Evolutionary conservation across 805 yeast genomes (phyloP), one percentile per base, ranked within the genome.

Genomic region (Clavispora phyllophila): DNA sequence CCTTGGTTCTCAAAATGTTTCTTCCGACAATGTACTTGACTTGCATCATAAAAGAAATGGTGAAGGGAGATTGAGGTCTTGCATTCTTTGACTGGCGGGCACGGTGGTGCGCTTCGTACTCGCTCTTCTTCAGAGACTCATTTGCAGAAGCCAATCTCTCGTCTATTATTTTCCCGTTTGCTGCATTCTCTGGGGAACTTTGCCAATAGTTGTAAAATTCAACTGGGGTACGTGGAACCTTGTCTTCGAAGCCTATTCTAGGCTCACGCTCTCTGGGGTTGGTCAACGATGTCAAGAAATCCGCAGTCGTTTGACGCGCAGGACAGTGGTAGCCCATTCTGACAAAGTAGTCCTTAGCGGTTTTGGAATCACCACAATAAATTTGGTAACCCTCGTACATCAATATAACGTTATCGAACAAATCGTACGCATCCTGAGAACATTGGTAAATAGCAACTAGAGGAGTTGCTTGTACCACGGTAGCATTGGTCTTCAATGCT

Each of bases 361-460:
- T 41, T 25, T 57, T 57, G 19, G 72, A 65, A 17, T 63, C 55
- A 45, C 84, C 84, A 43, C 66, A 79, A 60, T 48, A 79, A 39
- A 79, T 73, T 58, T 79, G 82, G 49, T 70, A 62, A 39, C 83
- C 84, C 46, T 68, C 74, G 58, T 80, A 79, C 15, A 83, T 56
- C 9, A 82, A 78, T 17, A 74, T 61, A 9, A 78, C 87, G 49
- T 80, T 78, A 59, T 82, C 84, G 55, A 82, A 82, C 41, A 75
- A 62, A 31, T 78, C 73, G 59, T 79, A 83, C 43, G 82, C 79
- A 51, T 79, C 79, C 57, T 81, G 83, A 27, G 82, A 76, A 45
- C 84, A 83, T 61, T 81, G 87, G 53, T 78, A 76, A 39, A 82
- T 78, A 28, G 87, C 82, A 45, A 82, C 75, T 42, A 81, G 59